Evolutionary conservation across 2,329 filamentous ascomycete species (phyloP).

Genomic region (Penicillium sp.): DNA sequence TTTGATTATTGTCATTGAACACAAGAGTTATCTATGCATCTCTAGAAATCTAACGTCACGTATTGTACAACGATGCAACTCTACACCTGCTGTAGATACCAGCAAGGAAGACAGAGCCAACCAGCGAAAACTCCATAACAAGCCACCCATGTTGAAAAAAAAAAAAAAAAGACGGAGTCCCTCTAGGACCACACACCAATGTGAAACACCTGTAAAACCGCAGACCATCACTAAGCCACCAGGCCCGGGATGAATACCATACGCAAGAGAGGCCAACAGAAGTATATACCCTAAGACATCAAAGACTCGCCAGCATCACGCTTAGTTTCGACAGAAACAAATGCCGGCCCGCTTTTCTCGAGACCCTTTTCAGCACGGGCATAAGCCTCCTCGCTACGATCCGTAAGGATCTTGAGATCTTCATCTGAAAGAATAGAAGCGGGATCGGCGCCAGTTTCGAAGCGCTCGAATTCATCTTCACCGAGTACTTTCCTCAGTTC

Average conservation of each 20-base stretch:
- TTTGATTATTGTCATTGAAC: conserved; percentile 17
- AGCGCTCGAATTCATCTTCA: conserved; percentile 74
- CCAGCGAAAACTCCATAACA: neutral
- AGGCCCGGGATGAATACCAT: neutral
- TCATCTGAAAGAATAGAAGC: conserved; percentile 73
- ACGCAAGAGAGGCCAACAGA: neutral
- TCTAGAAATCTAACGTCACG: conserved; percentile 6
- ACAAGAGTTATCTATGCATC: conserved; percentile 6
- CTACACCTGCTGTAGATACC: neutral
- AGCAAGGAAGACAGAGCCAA: neutral
- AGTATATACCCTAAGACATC: conserved; percentile 29
- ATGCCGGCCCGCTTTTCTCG: conserved; percentile 62
- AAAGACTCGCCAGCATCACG: conserved; percentile 49
- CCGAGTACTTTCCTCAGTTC: conserved; percentile 69
- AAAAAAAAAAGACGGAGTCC: neutral
- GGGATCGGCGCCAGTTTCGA: conserved; percentile 61
- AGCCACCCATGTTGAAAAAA: neutral
- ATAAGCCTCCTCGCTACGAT: conserved; percentile 72
- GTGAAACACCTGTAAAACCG: neutral
- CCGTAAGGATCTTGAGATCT: conserved; percentile 79
- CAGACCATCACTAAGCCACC: neutral
- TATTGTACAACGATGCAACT: conserved; percentile 9
- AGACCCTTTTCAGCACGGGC: conserved; percentile 77
- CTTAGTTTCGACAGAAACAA: conserved; percentile 82
- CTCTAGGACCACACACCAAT: neutral